Base-by-base conservation (phyloP, 2,329 filamentous ascomycete genomes). In the Thielaviopsis populi region DNA sequence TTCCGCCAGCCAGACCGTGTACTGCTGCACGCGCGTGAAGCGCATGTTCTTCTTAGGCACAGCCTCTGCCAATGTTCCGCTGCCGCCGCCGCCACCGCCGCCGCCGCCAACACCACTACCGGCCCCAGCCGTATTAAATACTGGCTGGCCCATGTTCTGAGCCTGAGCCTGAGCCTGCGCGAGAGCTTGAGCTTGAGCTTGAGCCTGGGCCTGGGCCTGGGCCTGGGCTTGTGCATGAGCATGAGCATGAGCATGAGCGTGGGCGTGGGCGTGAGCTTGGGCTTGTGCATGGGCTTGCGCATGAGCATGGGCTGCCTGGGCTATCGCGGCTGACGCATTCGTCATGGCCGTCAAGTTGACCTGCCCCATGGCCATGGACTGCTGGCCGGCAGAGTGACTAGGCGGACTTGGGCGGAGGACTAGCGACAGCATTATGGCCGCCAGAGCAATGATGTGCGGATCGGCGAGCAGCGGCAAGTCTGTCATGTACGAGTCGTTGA, bases 401-500 rank as follows among this genome's bases (percentile, higher is more conserved):
- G 27, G 40, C 27, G 63, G 48, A 10, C 72, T 74, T 0, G 89
- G 88, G 63, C 89, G 84, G 43, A 95, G 81, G 3, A 94, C 87
- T n/a, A 96, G 81, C 1, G 89, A 86, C 6, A 96, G 79, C 65
- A 95, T 83, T 66, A 95, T 87, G 6, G 90, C 88, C 41, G 90
- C 91, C 48, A 95, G 82, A n/a, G 90, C 90, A 64, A 95, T 85
- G 59, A 89, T 80, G 70, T 96, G 90, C n/a, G 91, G 91, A 13
- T 91, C 80, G 70, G 91, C 87, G 0, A 95, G 79, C 15, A 96
- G 78, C 1, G 89, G 89, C n/a, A 96, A 78, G 72, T 96, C 91
- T 7, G 91, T 96, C 74, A 95, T 86, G 75, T 89, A 96, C 72
- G 89, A 88, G 73, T 96, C 91, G 74, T 96, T 96, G 72, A 96